Base-by-base conservation (phyloP, 1,139 yeast species). In the Arxiozyma telluris region DNA sequence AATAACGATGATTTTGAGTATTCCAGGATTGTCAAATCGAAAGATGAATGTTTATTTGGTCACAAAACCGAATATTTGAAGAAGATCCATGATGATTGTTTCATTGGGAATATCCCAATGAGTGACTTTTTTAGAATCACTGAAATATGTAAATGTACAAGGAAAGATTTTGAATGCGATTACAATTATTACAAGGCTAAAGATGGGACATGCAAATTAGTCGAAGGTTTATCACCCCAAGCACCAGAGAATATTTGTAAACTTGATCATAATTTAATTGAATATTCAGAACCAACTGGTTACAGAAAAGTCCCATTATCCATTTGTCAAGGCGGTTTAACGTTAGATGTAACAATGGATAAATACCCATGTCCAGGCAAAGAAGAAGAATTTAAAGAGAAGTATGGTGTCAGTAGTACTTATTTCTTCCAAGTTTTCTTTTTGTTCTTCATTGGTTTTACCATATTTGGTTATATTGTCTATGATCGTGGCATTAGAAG, bases 111-210 rank as follows among this genome's bases (percentile, higher is more conserved):
- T 62, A 85, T 64, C 17, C 87, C 90, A 42, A 71, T 87, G 53
- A 70, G 74, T n/a, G 76, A 80, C 52, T 90, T 87, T 0, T 79
- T 76, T 66, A 78, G 77, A 60, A 73, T 80, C 21, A 71, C 78
- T 18, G 76, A 80, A 60, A 84, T 87, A 67, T 93, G 99, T 71
- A 66, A 85, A 1, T 93, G 99, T 73, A 79, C 94, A 0, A 80
- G 96, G 69, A 78, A 81, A 55, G 99, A 93, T 70, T 94, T 76
- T 65, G 99, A 93, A 71, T 93, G 99, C 77, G 98, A 93, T 67
- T 88, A 82, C 73, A 91, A 91, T 70, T 91, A 75, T 68, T 80
- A 70, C 57, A 79, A 85, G 58, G 83, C 82, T 42, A 65, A 67
- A 1, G 97, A 90, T 67, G 95, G 96, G 21, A 85, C 96, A 0